Conservation (phyloP, 73 alveolate genomes). For the Symbiodinium natans region DNA sequence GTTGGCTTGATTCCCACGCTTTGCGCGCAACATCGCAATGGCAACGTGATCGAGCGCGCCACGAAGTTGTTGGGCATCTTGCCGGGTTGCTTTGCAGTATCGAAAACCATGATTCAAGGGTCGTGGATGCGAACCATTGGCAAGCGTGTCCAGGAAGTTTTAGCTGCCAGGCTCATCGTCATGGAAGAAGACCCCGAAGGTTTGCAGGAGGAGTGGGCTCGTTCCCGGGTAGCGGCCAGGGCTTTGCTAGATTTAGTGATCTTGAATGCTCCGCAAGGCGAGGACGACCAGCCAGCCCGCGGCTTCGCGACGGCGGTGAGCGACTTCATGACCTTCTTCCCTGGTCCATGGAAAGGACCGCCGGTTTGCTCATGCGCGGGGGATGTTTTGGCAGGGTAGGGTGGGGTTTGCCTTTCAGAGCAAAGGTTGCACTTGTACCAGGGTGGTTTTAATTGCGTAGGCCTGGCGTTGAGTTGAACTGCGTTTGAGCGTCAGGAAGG, state of each 20-base stretch:
- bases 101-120: neutral
- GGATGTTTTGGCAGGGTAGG: too few relatives aligned
- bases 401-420: too few relatives aligned
- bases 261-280: too few relatives aligned
- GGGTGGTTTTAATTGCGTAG: too few relatives aligned
- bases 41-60: slow-evolving; percentile 35
- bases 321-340: neutral
- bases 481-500: too few relatives aligned
- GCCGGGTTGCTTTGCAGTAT: neutral
- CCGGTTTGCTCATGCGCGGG: too few relatives aligned
- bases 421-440: too few relatives aligned
- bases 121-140: neutral
- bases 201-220: slow-evolving; percentile 2
- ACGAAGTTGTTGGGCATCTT: neutral
- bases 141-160: neutral
- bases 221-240: neutral
- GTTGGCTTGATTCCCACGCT: neutral
- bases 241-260: neutral
- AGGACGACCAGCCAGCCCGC: too few relatives aligned
- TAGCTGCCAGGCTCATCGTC: neutral
- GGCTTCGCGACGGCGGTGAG: neutral
- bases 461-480: too few relatives aligned
- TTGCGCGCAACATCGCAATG: slow-evolving; percentile 46
- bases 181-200: neutral
- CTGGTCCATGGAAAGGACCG: slow-evolving; percentile 11